These are phyloP conservation scores for Colletotrichum cordylinicola DNA, from an alignment of 2,329 filamentous ascomycete species.

Conservation along the genomic window DNA sequence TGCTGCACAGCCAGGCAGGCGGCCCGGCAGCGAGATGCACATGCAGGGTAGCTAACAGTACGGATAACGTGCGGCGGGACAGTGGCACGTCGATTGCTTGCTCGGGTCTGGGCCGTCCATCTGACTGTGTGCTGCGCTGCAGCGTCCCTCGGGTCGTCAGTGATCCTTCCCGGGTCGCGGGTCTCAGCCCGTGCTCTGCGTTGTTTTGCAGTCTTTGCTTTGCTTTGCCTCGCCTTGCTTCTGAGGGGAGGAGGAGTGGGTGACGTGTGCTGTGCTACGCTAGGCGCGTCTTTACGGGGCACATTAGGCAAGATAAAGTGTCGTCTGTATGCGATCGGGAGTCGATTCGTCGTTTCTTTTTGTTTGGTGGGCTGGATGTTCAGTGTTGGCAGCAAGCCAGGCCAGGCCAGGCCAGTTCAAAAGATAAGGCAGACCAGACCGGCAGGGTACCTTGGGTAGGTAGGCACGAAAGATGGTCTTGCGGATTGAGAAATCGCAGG, in stretches of 20 bases:
- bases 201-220: not conserved
- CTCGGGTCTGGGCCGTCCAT: not conserved
- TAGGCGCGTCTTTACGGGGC: not conserved
- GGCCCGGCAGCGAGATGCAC: not conserved
- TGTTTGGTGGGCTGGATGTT: not conserved
- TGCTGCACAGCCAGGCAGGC: not conserved
- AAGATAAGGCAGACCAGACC: not conserved
- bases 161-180: conserved; percentile 5
- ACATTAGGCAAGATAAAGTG: not conserved
- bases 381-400: not conserved
- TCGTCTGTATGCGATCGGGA: not conserved
- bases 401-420: not conserved
- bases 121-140: conserved; percentile 4
- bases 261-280: not conserved
- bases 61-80: conserved; percentile 7
- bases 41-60: conserved; percentile 13
- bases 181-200: conserved; percentile 5
- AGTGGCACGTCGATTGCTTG: not conserved
- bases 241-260: not conserved
- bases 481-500: not conserved
- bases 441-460: not conserved
- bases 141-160: not conserved
- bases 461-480: not conserved
- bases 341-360: conserved; percentile 1
- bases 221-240: not conserved